phyloP scores from a whole-genome alignment of 768 basidiomycete genomes.

The Termitomyces sp. region DNA sequence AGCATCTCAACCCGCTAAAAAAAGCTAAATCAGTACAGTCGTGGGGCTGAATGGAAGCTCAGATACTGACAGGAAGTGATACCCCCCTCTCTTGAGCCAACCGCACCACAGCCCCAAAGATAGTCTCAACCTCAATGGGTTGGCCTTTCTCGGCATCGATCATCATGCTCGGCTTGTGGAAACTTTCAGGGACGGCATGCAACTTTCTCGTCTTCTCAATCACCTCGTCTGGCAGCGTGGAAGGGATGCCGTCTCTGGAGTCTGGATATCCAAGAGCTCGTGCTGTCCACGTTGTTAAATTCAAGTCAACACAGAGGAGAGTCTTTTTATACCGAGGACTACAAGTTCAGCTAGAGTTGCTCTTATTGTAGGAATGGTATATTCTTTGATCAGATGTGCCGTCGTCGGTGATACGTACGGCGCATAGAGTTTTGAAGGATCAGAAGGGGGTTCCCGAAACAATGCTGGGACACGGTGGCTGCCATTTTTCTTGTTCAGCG shows the following conservation, averaged over 20 bases:
- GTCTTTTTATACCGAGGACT: slow-evolving; percentile 26
- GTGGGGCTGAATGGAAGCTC: background rate
- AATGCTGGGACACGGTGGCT: slow-evolving; percentile 44
- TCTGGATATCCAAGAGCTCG: slow-evolving; percentile 18
- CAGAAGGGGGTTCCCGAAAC: slow-evolving; percentile 40
- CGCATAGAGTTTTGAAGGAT: slow-evolving; percentile 27
- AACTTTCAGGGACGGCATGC: slow-evolving; percentile 37
- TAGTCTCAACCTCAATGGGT: slow-evolving; percentile 65
- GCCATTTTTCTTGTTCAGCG: background rate
- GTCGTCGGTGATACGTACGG: slow-evolving; percentile 37
- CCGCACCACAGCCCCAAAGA: slow-evolving; percentile 56
- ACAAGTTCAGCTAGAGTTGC: slow-evolving; percentile 42
- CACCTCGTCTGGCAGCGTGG: slow-evolving; percentile 31
- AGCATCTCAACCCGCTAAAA: slow-evolving; percentile 54
- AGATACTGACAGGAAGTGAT: slow-evolving; percentile 42
- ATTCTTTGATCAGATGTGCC: slow-evolving; percentile 32
- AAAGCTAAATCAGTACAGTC: background rate
- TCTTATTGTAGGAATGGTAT: slow-evolving; percentile 43
- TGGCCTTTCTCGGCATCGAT: slow-evolving; percentile 47
- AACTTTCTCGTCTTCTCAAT: slow-evolving; percentile 32
- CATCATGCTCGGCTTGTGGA: slow-evolving; percentile 56
- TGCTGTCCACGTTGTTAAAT: slow-evolving; percentile 2
- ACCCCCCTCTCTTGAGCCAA: slow-evolving; percentile 41
- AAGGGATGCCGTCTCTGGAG: slow-evolving; percentile 38
- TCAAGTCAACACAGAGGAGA: background rate